A percentile compares a stretch with the other conserved stretches of the same genome.
Evolutionary conservation across 441 rosid species (phyloP).

Genomic region (Populus hybrid): DNA sequence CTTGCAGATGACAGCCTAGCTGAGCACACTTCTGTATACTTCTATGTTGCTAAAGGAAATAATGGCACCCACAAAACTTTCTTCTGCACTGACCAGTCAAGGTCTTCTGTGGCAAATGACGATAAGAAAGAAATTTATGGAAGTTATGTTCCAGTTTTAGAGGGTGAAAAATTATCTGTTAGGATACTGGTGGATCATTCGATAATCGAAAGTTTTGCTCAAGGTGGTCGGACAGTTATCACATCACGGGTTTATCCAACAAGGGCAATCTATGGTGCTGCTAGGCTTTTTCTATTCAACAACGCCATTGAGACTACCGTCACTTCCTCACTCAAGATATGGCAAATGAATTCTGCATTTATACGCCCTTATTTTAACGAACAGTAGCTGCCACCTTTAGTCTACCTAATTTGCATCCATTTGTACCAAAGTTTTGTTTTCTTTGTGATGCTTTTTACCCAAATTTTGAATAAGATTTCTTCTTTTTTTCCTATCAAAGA

Average conservation of each 20-base stretch:
- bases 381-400: not conserved
- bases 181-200: constrained; percentile 88
- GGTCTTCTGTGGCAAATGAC: constrained; percentile 61
- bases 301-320: constrained; percentile 62
- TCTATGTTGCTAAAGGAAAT: constrained; percentile 41
- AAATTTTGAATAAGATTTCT: not conserved
- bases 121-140: constrained; percentile 49
- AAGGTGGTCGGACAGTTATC: constrained; percentile 68
- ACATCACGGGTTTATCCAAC: constrained; percentile 75
- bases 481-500: not conserved
- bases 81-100: constrained; percentile 69
- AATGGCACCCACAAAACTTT: constrained; percentile 42
- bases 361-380: constrained; percentile 49
- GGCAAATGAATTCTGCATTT: constrained; percentile 65
- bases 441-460: not conserved
- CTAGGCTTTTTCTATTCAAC: constrained; percentile 65
- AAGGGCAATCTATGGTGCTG: constrained; percentile 63
- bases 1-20: constrained; percentile 52
- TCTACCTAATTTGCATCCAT: not conserved
- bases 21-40: constrained; percentile 69
- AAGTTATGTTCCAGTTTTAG: constrained; percentile 55
- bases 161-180: constrained; percentile 51
- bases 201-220: constrained; percentile 69
- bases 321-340: constrained; percentile 55
- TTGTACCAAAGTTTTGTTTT: not conserved